A percentile compares a stretch with the other conserved stretches of the same genome.
Evolutionary conservation across 345 rosid genomes (phyloP).

Genomic region (Salix viminalis): DNA sequence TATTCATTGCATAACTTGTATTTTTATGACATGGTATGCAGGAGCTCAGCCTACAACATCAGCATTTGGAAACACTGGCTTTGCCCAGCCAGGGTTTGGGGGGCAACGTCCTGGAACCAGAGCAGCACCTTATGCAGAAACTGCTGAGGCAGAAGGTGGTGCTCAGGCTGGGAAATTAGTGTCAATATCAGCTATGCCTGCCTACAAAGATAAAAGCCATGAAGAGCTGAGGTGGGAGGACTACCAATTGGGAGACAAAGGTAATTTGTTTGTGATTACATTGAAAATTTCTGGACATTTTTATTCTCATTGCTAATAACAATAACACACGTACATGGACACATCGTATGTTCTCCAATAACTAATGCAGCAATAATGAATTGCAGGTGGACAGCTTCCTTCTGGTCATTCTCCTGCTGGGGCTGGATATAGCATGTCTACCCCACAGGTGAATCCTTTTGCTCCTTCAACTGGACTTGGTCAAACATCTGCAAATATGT

Average conservation of each 20-base stretch:
- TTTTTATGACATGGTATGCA: conserved; percentile 23
- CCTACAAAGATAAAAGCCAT: conserved; percentile 64
- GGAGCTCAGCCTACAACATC: conserved; percentile 65
- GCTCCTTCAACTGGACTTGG: conserved; percentile 41
- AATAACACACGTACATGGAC: background rate
- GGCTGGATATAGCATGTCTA: conserved; percentile 45
- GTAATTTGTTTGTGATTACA: conserved; percentile 24
- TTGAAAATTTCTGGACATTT: background rate
- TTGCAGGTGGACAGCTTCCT: conserved; percentile 72
- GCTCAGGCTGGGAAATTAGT: conserved; percentile 66
- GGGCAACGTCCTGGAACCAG: conserved; percentile 81
- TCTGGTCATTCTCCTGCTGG: conserved; percentile 58
- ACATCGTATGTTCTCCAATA: background rate
- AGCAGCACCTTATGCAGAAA: conserved; percentile 58
- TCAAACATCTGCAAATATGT: conserved; percentile 51
- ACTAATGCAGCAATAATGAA: conserved; percentile 4
- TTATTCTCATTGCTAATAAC: background rate
- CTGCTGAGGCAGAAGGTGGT: conserved; percentile 57
- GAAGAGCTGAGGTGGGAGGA: conserved; percentile 98
- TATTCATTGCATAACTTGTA: background rate
- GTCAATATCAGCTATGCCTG: conserved; percentile 87
- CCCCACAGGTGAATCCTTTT: conserved; percentile 50
- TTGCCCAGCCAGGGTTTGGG: conserved; percentile 70
- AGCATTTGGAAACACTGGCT: conserved; percentile 56
- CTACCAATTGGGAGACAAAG: conserved; percentile 94